Conservation (phyloP, 768 basidiomycete species). For the Rhodosporidiobolus odoratus region DNA sequence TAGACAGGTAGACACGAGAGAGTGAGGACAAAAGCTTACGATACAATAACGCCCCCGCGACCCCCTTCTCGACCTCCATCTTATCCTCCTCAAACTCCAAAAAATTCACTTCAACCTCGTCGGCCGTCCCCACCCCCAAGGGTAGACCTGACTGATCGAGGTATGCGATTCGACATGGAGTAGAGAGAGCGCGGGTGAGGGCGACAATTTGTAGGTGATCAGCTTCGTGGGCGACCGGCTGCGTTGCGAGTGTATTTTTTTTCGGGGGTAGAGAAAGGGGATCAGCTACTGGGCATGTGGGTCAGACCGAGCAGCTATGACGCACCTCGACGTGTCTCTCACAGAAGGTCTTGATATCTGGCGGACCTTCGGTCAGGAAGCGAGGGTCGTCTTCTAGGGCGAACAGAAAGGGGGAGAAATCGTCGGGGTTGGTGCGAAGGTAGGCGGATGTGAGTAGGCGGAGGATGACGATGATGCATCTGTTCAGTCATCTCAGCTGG, state of each 20-base stretch:
- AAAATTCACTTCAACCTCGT: conserved; percentile 58
- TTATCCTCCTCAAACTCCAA: conserved; percentile 58
- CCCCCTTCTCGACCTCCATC: conserved; percentile 30
- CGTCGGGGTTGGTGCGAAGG: conserved; percentile 61
- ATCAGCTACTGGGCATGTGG: background rate
- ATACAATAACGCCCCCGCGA: conserved; percentile 30
- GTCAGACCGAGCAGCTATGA: conserved; percentile 36
- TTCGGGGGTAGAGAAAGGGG: background rate
- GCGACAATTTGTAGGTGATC: conserved; percentile 81
- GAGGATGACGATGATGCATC: conserved; percentile 71
- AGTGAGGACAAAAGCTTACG: background rate
- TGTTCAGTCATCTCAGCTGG: conserved; percentile 53
- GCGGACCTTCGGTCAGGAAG: conserved; percentile 49
- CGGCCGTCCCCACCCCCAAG: background rate
- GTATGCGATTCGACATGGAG: conserved; percentile 71
- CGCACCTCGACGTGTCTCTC: conserved; percentile 65
- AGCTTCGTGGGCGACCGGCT: conserved; percentile 46
- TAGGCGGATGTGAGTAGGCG: conserved; percentile 77
- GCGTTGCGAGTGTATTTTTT: background rate
- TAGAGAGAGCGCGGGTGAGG: conserved; percentile 60
- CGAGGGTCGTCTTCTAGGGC: conserved; percentile 56
- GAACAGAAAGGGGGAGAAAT: conserved; percentile 67
- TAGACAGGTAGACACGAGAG: too few relatives aligned
- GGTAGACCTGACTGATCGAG: conserved; percentile 58
- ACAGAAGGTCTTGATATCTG: conserved; percentile 65